These are phyloP conservation scores for Purshia tridentata DNA, from an alignment of 306 rosid genomes.

Conservation along the genomic window DNA sequence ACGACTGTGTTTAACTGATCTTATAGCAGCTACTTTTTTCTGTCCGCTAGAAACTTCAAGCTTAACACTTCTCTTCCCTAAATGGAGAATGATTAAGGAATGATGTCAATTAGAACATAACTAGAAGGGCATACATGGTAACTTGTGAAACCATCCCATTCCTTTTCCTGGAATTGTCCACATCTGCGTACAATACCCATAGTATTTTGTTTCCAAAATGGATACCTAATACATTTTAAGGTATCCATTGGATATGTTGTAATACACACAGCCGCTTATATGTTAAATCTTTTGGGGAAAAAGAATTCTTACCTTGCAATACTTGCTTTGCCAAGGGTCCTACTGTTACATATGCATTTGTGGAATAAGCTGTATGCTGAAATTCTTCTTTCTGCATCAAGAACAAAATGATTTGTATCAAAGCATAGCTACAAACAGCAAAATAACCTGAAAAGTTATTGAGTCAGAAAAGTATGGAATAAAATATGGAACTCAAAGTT, in stretches of 20 bases:
- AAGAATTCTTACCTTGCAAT: slow-evolving; percentile 54
- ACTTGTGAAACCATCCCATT: not conserved
- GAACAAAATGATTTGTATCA: slow-evolving; percentile 18
- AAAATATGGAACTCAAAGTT: not conserved
- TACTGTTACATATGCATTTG: slow-evolving; percentile 72
- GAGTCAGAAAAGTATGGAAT: not conserved
- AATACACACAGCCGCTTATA: not conserved
- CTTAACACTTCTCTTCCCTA: slow-evolving; percentile 65
- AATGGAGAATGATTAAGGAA: slow-evolving; percentile 11
- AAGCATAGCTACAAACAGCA: not conserved
- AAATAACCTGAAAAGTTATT: too few relatives aligned
- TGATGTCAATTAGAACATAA: slow-evolving; percentile 15
- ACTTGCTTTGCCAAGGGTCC: slow-evolving; percentile 76
- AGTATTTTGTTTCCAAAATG: not conserved
- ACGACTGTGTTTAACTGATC: slow-evolving; percentile 44
- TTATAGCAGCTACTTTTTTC: slow-evolving; percentile 46
- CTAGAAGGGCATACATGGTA: not conserved
- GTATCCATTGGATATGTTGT: not conserved
- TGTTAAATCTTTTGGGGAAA: not conserved
- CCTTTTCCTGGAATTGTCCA: not conserved
- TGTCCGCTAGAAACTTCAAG: slow-evolving; percentile 54
- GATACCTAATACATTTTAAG: not conserved
- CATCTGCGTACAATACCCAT: not conserved
- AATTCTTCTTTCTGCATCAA: slow-evolving; percentile 85
- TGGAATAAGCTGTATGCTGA: slow-evolving; percentile 91